Base-by-base conservation (phyloP, 2,329 filamentous ascomycete species). In the Didymella sp. region DNA sequence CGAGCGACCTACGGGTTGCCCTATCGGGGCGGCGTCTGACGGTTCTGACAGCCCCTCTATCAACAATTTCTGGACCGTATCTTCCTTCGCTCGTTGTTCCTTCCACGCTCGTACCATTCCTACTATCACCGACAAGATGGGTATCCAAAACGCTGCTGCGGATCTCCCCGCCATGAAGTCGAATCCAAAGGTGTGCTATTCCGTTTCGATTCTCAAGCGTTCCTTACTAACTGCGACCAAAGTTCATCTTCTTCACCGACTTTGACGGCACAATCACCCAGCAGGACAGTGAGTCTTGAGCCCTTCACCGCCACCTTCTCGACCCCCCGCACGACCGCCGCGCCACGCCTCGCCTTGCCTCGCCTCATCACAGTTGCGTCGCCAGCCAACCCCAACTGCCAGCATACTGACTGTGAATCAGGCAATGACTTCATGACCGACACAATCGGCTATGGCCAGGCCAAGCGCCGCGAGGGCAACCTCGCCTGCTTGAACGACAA, bases 221-320 rank as follows among this genome's bases (percentile, higher is more conserved):
- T 9, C 3, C 25, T 33, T 51, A 47, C 62, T 69, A 45, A 73
- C 60, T 47, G 30, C 19, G 7, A 33, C 37, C 17, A 15, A 28
- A 92, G 79, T 90, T 91, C 81, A 93, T 99, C 82, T 97, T 99
- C 85, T 98, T 98, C 82, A 96, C 93, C 67, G 95, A 99, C 80
- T 98, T 98, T 75, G 95, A 99, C 78, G 95, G 95, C 71, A 98
- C 93, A 51, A 94, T 97, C 75, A 97, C 94, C 45, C 84, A 87
- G 55, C 81, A 86, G 71, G 87, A 89, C 76, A 87, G 85, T 84
- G 71, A 73, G 82, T 80, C 45, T 53, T 56, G 49, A 59, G 35
- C 35, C 38, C 42, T 44, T 38, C 42, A 38, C 42, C 44, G 53
- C 46, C 28, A 56, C 21, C 15, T 31, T n/a, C n/a, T 8, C 48